Conservation (phyloP, 108 stramenopile genomes). For the Chaetoceros muelleri region DNA sequence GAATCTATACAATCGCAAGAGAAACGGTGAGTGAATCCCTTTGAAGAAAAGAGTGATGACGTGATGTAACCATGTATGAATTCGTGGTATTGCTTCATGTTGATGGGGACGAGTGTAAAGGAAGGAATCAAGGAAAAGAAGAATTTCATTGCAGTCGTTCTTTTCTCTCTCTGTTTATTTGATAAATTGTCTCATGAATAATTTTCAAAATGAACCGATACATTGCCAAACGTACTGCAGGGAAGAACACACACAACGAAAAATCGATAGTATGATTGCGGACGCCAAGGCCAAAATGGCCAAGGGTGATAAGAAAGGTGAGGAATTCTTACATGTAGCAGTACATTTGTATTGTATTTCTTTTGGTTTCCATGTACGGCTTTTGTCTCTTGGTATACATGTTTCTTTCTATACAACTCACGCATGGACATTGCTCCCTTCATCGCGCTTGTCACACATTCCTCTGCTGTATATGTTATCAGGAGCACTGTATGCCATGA, state of each 20-base stretch:
- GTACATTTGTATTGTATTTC: background rate
- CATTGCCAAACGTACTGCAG: constrained; percentile 10
- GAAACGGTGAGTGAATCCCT: constrained; percentile 79
- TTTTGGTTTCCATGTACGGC: background rate
- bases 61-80: background rate
- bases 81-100: background rate
- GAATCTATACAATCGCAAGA: constrained; percentile 75
- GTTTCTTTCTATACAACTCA: background rate
- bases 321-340: constrained; percentile 14
- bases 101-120: background rate
- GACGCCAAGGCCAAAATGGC: constrained; percentile 94
- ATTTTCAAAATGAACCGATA: background rate
- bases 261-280: constrained; percentile 62
- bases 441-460: background rate
- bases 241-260: constrained; percentile 52
- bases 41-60: no score
- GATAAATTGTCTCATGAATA: background rate
- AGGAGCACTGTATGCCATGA: constrained; percentile 92
- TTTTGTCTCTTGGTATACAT: background rate
- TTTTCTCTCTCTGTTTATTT: constrained; percentile 1
- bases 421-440: background rate
- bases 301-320: constrained; percentile 92
- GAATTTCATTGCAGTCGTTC: background rate
- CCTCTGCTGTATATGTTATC: background rate
- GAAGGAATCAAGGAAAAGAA: background rate